phyloP scores from a whole-genome alignment of 2,329 filamentous ascomycete species.

The Sclerotiophoma versabilis region DNA sequence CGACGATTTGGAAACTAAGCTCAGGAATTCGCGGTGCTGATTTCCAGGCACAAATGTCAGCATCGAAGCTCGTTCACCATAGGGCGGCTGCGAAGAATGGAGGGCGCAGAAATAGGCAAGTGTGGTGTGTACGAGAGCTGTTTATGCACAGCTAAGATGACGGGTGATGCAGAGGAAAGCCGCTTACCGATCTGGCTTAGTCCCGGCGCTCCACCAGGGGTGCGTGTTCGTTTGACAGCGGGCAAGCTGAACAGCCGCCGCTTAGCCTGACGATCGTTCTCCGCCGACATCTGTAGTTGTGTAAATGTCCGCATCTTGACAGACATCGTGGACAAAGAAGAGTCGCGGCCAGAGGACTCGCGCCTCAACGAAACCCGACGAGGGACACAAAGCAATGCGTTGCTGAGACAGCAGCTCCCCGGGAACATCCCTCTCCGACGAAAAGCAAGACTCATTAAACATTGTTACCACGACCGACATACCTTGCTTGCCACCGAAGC shows the following conservation, averaged over 20 bases:
- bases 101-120: constrained; percentile 16
- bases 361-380: constrained; percentile 1
- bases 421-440: constrained; percentile 15
- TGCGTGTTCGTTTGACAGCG: constrained; percentile 15
- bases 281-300: constrained; percentile 9
- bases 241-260: constrained; percentile 7
- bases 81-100: background rate
- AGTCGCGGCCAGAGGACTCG: background rate
- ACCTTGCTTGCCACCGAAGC: constrained; percentile 13
- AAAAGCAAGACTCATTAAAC: constrained; percentile 13
- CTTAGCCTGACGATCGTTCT: constrained; percentile 5
- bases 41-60: constrained; percentile 18
- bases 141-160: constrained; percentile 28
- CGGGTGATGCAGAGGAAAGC: constrained; percentile 25
- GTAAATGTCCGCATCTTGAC: constrained; percentile 16
- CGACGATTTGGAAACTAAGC: constrained; percentile 25
- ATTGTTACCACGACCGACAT: constrained; percentile 8
- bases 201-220: constrained; percentile 1
- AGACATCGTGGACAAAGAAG: background rate
- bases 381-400: constrained; percentile 17
- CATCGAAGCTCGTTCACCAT: constrained; percentile 23
- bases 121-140: constrained; percentile 20
- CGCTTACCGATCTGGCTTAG: constrained; percentile 18
- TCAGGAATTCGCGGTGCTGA: constrained; percentile 33
- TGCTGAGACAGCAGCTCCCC: constrained; percentile 23